Evolutionary conservation across 495 filamentous ascomycete genomes (phyloP).

Genomic region (Aspergillus indologenus): DNA sequence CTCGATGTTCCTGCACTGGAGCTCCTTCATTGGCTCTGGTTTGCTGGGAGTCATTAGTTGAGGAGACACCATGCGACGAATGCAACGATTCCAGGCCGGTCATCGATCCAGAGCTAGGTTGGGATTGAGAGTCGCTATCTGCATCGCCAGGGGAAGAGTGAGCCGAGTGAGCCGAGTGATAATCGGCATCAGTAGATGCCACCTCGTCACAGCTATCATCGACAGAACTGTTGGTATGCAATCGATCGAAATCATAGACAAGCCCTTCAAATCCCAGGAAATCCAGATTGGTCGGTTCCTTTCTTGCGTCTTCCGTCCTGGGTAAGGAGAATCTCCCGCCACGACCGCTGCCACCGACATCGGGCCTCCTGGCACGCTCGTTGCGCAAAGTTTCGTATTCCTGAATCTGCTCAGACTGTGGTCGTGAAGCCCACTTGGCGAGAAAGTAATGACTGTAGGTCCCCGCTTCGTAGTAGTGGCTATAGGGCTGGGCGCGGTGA

Average conservation of each 20-base stretch:
- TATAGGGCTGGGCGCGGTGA: slow-evolving; percentile 43
- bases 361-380: neutral
- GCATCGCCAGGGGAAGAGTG: neutral
- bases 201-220: neutral
- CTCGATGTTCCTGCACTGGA: neutral
- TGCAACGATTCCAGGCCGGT: neutral
- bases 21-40: neutral
- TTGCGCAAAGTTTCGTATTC: slow-evolving; percentile 26
- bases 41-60: neutral
- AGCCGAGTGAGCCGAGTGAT: neutral
- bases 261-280: neutral
- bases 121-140: neutral
- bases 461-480: slow-evolving; percentile 33
- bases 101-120: neutral
- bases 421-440: slow-evolving; percentile 23
- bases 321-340: too few species aligned
- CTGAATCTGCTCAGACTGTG: slow-evolving; percentile 13
- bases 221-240: neutral
- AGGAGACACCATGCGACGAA: neutral
- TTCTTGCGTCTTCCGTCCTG: too few species aligned
- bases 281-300: too few species aligned
- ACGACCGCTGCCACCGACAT: too few species aligned
- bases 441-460: slow-evolving; percentile 33
- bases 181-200: too few species aligned
- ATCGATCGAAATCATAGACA: neutral